Conservation (phyloP, 192 early-diverging fungal species). For the Diversispora eburnea region DNA sequence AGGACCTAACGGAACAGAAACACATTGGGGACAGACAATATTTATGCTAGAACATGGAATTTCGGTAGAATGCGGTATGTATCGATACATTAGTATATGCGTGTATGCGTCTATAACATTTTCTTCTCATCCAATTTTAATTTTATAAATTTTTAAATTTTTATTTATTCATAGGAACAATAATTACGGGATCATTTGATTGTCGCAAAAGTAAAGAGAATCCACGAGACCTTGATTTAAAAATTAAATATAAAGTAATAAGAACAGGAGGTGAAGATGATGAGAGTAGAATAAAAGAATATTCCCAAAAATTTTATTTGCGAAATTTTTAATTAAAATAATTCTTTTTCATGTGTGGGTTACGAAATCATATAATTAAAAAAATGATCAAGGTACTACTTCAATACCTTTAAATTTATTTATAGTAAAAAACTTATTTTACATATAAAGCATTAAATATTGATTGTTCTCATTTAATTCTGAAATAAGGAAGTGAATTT, state of each 20-base stretch:
- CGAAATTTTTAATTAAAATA: background rate
- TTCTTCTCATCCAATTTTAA: too few relatives aligned
- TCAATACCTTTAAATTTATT: too few relatives aligned
- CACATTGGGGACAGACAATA: conserved; percentile 99
- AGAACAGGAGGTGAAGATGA: background rate
- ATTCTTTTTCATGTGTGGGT: too few relatives aligned
- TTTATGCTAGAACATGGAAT: conserved; percentile 83
- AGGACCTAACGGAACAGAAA: conserved; percentile 77
- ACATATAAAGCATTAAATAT: too few relatives aligned
- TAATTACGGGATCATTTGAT: conserved; percentile 62
- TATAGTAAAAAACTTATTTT: too few relatives aligned
- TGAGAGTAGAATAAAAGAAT: background rate
- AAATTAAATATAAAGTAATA: conserved; percentile 40
- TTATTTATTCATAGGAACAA: conserved; percentile 11
- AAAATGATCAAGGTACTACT: too few relatives aligned
- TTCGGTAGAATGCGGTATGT: conserved; percentile 51
- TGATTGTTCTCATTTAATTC: too few relatives aligned
- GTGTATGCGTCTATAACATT: too few relatives aligned
- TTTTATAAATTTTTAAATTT: background rate
- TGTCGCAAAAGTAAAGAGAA: conserved; percentile 73
- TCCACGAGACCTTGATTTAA: conserved; percentile 85
- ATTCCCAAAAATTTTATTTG: conserved; percentile 13
- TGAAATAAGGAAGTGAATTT: too few relatives aligned
- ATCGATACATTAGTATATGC: background rate
- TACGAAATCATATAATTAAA: too few relatives aligned